Base-by-base conservation (phyloP, 495 filamentous ascomycete genomes). In the Trichoderma gamsii region DNA sequence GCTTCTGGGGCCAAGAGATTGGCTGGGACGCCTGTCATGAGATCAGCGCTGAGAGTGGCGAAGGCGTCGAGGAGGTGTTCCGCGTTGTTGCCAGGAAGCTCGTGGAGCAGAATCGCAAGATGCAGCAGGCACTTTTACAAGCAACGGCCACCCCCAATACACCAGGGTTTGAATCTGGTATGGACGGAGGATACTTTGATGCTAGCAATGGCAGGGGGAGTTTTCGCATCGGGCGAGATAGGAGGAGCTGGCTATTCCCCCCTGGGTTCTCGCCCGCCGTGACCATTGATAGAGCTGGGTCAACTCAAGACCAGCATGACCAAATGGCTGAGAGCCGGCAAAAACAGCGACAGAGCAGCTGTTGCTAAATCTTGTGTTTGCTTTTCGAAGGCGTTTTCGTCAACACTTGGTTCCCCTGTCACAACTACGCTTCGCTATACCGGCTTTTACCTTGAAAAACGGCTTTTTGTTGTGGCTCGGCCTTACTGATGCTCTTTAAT, bases 11-110 rank as follows among this genome's bases (percentile, higher is more conserved):
- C 2, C 90, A 95, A 73, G 92, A 97, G 72, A 88, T 91, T 9
- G 92, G 92, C 13, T 97, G 93, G 93, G 93, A 97, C 73, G 94
- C 91, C 70, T 97, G 94, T 73, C 94, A 98, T 78, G 94, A 99
- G 80, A 94, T 99, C 72, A 92, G 88, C 72, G 93, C 94, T 27
- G 91, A 93, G 81, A 91, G 91, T 74, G 95, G 95, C 21, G 94
- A 98, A 80, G 94, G 94, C 4, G 92, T 99, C 13, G 95, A 99
- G 66, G 95, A 99, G 80, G 94, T 99, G 0, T 99, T 99, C 72
- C 85, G 93, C 0, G 94, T 97, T 21, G 95, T 97, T 49, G 92
- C 94, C 46, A 81, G 95, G 73, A 97, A 97, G 78, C 82, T 99
- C 67, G 94, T 99, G 41, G 94, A 97, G 81, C 92, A 95, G 82